phyloP scores from a whole-genome alignment of 176 grass and related monocot species.

The Tillandsia leiboldiana region DNA sequence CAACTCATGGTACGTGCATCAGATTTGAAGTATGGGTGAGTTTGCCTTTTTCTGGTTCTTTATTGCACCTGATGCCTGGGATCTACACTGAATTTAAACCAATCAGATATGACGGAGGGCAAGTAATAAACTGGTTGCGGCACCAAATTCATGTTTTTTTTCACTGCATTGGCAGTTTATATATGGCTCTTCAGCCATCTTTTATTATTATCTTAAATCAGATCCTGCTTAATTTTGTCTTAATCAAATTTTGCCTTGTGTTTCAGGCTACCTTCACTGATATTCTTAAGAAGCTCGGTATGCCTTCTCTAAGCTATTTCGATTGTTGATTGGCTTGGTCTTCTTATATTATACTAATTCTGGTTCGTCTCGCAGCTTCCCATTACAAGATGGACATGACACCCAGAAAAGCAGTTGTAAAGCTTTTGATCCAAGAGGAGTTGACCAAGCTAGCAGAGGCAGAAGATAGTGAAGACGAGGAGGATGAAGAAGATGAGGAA shows the following conservation, averaged over 20 bases:
- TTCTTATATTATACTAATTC: neutral
- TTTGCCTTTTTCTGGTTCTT: neutral
- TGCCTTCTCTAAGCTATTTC: constrained; percentile 14
- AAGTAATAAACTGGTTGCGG: neutral
- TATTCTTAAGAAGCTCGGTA: constrained; percentile 72
- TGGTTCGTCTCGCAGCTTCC: constrained; percentile 22
- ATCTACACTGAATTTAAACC: neutral
- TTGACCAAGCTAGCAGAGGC: constrained; percentile 43
- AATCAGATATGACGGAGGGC: neutral
- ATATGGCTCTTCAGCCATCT: neutral
- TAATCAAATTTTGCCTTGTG: constrained; percentile 6
- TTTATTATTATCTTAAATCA: neutral
- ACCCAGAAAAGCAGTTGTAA: constrained; percentile 50
- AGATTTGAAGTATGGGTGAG: neutral
- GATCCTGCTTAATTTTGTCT: neutral
- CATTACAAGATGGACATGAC: constrained; percentile 64
- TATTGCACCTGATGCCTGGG: neutral
- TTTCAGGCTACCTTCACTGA: constrained; percentile 81
- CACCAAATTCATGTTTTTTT: neutral
- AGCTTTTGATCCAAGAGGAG: constrained; percentile 68
- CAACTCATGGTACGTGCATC: neutral
- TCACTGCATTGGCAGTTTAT: neutral
- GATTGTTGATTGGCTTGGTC: neutral
- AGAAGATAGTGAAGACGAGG: constrained; percentile 25
- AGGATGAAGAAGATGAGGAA: constrained; percentile 9